These are phyloP conservation scores for Stromatinia cepivora DNA, from an alignment of 2,329 filamentous ascomycete genomes.

Conservation along the genomic window DNA sequence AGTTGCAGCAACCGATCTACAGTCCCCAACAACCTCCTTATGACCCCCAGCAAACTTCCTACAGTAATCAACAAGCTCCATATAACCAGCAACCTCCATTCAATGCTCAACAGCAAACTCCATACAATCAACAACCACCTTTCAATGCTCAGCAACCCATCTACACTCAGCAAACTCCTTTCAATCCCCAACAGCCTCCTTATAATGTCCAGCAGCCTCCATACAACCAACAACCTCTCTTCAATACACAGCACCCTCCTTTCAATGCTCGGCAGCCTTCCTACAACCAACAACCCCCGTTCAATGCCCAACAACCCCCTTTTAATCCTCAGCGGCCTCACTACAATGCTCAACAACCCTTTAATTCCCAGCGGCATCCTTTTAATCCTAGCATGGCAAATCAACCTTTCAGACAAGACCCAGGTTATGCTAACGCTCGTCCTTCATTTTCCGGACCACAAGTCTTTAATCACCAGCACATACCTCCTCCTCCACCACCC, in stretches of 20 bases:
- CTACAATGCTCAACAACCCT: background rate
- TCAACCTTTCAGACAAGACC: constrained; percentile 36
- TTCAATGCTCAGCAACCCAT: constrained; percentile 36
- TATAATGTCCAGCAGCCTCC: constrained; percentile 24
- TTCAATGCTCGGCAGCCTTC: constrained; percentile 25
- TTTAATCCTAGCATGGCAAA: constrained; percentile 14
- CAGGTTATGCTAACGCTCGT: constrained; percentile 37
- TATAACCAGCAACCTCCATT: constrained; percentile 10
- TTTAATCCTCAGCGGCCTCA: constrained; percentile 33
- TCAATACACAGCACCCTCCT: constrained; percentile 14
- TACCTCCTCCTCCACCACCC: constrained; percentile 11
- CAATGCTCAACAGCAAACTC: constrained; percentile 33
- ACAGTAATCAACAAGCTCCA: constrained; percentile 19
- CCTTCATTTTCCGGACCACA: constrained; percentile 35
- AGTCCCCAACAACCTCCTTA: constrained; percentile 16
- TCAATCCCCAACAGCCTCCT: constrained; percentile 35
- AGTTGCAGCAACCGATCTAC: constrained; percentile 7
- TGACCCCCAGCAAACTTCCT: constrained; percentile 1
- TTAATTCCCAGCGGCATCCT: constrained; percentile 4
- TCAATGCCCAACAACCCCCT: constrained; percentile 36
- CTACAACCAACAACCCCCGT: constrained; percentile 22
- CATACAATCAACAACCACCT: constrained; percentile 36
- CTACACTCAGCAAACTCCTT: constrained; percentile 30
- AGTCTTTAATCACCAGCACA: constrained; percentile 20
- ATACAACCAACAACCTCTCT: constrained; percentile 1